Percentiles rank a stretch among this genome's conserved stretches.
phyloP scores from a whole-genome alignment of 441 rosid species.

The Viola pubescens region DNA sequence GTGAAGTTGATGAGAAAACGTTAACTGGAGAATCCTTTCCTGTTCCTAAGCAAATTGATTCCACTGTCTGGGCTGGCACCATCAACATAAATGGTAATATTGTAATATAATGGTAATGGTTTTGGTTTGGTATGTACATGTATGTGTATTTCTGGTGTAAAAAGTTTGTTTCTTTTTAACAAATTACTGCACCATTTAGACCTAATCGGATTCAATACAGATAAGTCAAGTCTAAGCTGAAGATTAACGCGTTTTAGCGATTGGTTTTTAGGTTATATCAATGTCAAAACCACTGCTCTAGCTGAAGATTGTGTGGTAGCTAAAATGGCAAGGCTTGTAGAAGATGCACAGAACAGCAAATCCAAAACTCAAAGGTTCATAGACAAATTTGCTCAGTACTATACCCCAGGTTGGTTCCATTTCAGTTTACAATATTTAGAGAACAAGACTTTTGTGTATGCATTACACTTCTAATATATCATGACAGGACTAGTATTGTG shows the following conservation, averaged over 20 bases:
- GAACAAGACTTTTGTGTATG: too few relatives aligned
- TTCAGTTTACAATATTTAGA: too few relatives aligned
- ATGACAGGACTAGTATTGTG: too few relatives aligned
- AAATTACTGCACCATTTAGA: too few relatives aligned
- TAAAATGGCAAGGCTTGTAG: conserved; percentile 86
- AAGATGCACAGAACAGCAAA: conserved; percentile 86
- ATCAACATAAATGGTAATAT: conserved; percentile 65
- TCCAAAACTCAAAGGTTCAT: conserved; percentile 60
- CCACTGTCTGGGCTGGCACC: conserved; percentile 84
- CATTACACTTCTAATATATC: too few relatives aligned
- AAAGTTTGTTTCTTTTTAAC: background rate
- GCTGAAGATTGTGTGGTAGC: conserved; percentile 86
- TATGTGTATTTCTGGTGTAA: too few relatives aligned
- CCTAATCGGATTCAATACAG: too few relatives aligned
- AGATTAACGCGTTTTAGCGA: too few relatives aligned
- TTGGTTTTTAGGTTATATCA: conserved; percentile 47
- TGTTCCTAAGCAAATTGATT: conserved; percentile 58
- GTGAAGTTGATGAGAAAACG: conserved; percentile 87
- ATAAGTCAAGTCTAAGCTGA: too few relatives aligned
- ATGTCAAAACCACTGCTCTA: conserved; percentile 60
- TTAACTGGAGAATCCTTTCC: conserved; percentile 89
- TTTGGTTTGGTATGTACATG: too few relatives aligned
- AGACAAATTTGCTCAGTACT: conserved; percentile 63
- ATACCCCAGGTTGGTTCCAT: conserved; percentile 61
- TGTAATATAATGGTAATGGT: too few relatives aligned